Conservation (phyloP, 495 filamentous ascomycete species). For the Penicillium angulare region DNA sequence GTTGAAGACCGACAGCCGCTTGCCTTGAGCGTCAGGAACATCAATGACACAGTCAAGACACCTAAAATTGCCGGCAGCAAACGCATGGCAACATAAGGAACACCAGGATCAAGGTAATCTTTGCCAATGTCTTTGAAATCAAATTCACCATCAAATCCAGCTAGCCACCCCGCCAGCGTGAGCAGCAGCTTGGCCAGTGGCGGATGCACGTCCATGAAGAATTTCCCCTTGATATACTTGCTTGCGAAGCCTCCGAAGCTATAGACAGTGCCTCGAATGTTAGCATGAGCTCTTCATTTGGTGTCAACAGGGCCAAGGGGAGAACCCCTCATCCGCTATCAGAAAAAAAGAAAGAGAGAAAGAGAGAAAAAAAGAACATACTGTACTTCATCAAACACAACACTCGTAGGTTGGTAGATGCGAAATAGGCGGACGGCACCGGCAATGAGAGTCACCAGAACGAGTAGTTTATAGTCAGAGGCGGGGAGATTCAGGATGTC, state of each 20-base stretch:
- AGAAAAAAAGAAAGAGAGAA: background rate
- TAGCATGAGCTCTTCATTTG: too few species aligned
- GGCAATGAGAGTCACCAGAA: slow-evolving; percentile 70
- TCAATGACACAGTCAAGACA: slow-evolving; percentile 80
- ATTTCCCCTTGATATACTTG: slow-evolving; percentile 97
- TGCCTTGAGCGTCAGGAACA: slow-evolving; percentile 93
- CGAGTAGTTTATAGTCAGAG: slow-evolving; percentile 77
- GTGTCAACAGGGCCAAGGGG: too few species aligned
- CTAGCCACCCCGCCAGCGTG: slow-evolving; percentile 91
- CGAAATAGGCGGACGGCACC: slow-evolving; percentile 83
- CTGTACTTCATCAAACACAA: slow-evolving; percentile 99
- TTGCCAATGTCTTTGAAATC: slow-evolving; percentile 99
- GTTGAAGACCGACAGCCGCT: slow-evolving; percentile 83
- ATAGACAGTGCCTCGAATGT: too few species aligned
- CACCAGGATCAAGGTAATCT: slow-evolving; percentile 90
- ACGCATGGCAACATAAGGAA: slow-evolving; percentile 98
- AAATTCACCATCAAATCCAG: slow-evolving; percentile 91
- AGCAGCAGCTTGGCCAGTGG: slow-evolving; percentile 96
- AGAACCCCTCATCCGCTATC: too few species aligned
- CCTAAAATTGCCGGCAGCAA: slow-evolving; percentile 87
- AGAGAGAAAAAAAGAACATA: slow-evolving; percentile 45
- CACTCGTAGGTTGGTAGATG: slow-evolving; percentile 93
- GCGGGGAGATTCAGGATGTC: slow-evolving; percentile 61
- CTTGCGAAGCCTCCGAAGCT: slow-evolving; percentile 97
- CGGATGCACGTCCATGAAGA: slow-evolving; percentile 99